Evolutionary conservation across 148 eudicot genomes (phyloP).

Genomic region (Beta vulgaris): DNA sequence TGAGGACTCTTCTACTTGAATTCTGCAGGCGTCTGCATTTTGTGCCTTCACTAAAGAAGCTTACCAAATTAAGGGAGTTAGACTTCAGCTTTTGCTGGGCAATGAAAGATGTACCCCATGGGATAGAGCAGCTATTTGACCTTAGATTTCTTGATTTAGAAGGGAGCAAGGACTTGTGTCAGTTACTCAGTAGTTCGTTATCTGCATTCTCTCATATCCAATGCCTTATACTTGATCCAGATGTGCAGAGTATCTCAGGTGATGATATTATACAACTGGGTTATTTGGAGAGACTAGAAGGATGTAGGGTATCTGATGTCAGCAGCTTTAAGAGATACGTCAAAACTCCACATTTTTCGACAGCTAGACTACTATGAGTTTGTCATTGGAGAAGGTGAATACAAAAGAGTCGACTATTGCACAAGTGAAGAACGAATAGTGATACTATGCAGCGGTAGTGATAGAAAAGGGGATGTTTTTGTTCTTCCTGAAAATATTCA

Average conservation of each 20-base stretch:
- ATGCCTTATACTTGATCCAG: slow-evolving; percentile 29
- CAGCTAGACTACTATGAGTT: slow-evolving; percentile 24
- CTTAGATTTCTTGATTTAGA: slow-evolving; percentile 25
- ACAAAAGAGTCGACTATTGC: slow-evolving; percentile 17
- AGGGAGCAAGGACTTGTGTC: slow-evolving; percentile 22
- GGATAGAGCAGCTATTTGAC: slow-evolving; percentile 15
- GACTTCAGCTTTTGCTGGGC: slow-evolving; percentile 27
- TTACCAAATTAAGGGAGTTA: slow-evolving; percentile 24
- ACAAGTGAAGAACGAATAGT: background rate
- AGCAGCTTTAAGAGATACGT: slow-evolving; percentile 25
- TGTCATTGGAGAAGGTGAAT: slow-evolving; percentile 22
- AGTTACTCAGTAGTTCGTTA: slow-evolving; percentile 5
- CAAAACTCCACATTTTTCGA: slow-evolving; percentile 20
- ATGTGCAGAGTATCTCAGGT: slow-evolving; percentile 24
- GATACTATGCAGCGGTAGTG: slow-evolving; percentile 22
- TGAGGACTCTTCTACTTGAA: slow-evolving; percentile 28
- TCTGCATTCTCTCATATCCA: slow-evolving; percentile 19
- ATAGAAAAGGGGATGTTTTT: slow-evolving; percentile 6
- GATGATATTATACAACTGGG: slow-evolving; percentile 10
- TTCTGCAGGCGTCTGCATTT: slow-evolving; percentile 17
- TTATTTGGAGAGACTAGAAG: slow-evolving; percentile 25
- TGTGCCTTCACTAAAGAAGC: slow-evolving; percentile 26
- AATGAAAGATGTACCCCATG: slow-evolving; percentile 24
- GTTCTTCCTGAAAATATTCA: slow-evolving; percentile 10
- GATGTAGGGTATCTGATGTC: slow-evolving; percentile 25